Evolutionary conservation across 192 early-diverging fungal genomes (phyloP).

Genomic region (Coemansia brasiliensis): DNA sequence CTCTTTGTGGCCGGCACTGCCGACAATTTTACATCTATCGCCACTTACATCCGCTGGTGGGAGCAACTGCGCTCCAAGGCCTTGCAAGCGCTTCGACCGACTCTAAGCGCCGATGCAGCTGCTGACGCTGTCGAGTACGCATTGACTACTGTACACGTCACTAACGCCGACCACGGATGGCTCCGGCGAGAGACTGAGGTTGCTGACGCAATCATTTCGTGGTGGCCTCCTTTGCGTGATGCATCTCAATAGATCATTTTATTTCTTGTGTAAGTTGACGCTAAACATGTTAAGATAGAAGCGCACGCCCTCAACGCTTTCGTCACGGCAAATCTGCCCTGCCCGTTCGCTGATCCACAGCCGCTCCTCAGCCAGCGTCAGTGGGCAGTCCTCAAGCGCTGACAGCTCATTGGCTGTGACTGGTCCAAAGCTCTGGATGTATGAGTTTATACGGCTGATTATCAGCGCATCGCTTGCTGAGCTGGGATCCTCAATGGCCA

Average conservation of each 20-base stretch:
- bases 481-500: slow-evolving; percentile 68
- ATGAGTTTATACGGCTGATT: slow-evolving; percentile 58
- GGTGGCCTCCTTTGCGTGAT: slow-evolving; percentile 28
- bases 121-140: slow-evolving; percentile 22
- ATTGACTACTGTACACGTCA: slow-evolving; percentile 22
- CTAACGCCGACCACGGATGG: slow-evolving; percentile 53
- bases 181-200: slow-evolving; percentile 50
- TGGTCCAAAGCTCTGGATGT: slow-evolving; percentile 56
- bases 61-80: slow-evolving; percentile 25
- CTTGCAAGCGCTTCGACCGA: slow-evolving; percentile 12
- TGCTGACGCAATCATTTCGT: slow-evolving; percentile 33
- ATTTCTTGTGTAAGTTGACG: neutral
- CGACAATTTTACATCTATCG: slow-evolving; percentile 40
- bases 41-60: slow-evolving; percentile 44
- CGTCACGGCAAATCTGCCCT: slow-evolving; percentile 84
- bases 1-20: slow-evolving; percentile 41
- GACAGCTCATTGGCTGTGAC: slow-evolving; percentile 76
- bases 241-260: neutral
- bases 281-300: slow-evolving; percentile 78
- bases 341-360: slow-evolving; percentile 70
- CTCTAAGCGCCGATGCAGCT: slow-evolving; percentile 8
- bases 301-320: slow-evolving; percentile 77
- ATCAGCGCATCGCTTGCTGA: slow-evolving; percentile 69
- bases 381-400: slow-evolving; percentile 43
- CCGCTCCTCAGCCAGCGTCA: slow-evolving; percentile 54